Conservation (phyloP, 805 yeast genomes). For the Scheffersomyces ergatensis region DNA sequence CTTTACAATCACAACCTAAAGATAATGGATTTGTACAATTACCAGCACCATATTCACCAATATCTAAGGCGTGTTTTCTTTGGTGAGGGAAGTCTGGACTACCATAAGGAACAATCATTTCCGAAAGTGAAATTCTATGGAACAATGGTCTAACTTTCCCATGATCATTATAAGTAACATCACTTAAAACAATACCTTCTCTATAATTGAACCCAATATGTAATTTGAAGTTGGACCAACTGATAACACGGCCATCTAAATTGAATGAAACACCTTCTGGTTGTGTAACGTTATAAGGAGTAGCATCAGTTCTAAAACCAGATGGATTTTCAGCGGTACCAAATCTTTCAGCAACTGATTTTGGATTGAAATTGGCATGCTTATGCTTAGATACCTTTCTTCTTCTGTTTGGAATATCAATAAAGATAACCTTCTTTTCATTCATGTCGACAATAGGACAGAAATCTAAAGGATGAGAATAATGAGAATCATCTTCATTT, state of each 20-base stretch:
- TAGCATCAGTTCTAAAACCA: conserved; percentile 58
- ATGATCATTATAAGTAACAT: conserved; percentile 71
- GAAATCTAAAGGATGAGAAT: conserved; percentile 76
- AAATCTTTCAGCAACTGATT: conserved; percentile 56
- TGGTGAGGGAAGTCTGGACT: conserved; percentile 78
- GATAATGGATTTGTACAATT: conserved; percentile 77
- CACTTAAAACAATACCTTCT: conserved; percentile 79
- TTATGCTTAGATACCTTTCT: conserved; percentile 66
- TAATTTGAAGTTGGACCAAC: conserved; percentile 75
- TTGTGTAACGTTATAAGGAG: conserved; percentile 70
- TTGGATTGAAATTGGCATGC: conserved; percentile 70
- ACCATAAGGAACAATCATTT: conserved; percentile 87
- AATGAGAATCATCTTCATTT: conserved; percentile 73
- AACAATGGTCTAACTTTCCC: conserved; percentile 71
- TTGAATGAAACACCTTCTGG: conserved; percentile 82
- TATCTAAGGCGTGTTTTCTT: conserved; percentile 82
- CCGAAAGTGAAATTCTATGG: conserved; percentile 75
- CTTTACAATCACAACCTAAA: conserved; percentile 83
- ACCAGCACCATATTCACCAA: conserved; percentile 88
- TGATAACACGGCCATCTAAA: conserved; percentile 65
- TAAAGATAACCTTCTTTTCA: conserved; percentile 62
- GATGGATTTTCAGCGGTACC: conserved; percentile 47
- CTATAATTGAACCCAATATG: conserved; percentile 84
- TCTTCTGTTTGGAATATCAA: conserved; percentile 75
- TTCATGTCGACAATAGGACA: conserved; percentile 80